Base-by-base conservation (phyloP, 2,329 filamentous ascomycete genomes). In the Cordyceps cateniannulata region DNA sequence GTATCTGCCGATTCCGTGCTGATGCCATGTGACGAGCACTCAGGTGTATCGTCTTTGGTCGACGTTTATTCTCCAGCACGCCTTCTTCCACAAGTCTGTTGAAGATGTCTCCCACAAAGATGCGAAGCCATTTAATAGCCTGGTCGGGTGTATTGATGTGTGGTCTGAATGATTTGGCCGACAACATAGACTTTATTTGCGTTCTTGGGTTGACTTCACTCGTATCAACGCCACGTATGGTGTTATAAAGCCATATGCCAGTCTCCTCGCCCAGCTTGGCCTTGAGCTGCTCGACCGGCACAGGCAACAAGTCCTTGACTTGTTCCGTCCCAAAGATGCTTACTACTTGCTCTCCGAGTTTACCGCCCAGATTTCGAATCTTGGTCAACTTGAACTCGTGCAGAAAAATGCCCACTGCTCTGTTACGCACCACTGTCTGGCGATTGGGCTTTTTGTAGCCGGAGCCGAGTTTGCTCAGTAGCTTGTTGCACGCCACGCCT, bases 131-230 rank as follows among this genome's bases (percentile, higher is more conserved):
- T 63, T 86, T 87, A 25, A 84, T 78, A 1, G 88, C 93, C 71
- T 96, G 90, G 24, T 95, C 91, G 20, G 84, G 77, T 2, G 81
- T 88, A 66, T 86, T 89, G 70, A 98, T 93, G 60, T 82, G 85
- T 0, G 95, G 95, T 27, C 90, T 83, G 69, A 99, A 99, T 0
- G 92, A 96, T 71, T 99, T 99, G 22, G 95, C 93, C 1, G 92
- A 97, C 16, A 98, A 80, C 93, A 99, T 98, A 18, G 90, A 95
- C 72, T 98, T 97, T 77, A 97, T 96, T 69, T 95, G 90, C 1
- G 92, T 96, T 56, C 93, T 82, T 29, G 91, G 84, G 69, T 91
- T 97, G 65, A 99, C 91, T 73, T 97, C 93, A 67, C 89, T 95
- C 54, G 80, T 78, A 72, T 99, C 95, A 63, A 93, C 85, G 1